Base-by-base conservation (phyloP, 148 eudicot species). In the Fallopia convolvulus region DNA sequence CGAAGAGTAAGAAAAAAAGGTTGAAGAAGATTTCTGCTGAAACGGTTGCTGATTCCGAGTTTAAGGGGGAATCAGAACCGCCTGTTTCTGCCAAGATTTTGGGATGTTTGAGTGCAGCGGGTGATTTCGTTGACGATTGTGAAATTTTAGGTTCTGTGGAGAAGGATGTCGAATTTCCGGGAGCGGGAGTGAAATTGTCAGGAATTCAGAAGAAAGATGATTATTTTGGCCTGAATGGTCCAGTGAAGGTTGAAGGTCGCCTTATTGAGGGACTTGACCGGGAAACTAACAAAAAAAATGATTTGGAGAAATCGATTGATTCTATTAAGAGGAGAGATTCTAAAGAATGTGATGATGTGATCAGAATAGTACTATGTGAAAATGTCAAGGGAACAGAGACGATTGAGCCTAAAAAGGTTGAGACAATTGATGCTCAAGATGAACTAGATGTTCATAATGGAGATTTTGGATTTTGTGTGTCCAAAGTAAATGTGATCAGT, bases 1-100 rank as follows among this genome's bases (percentile, higher is more conserved):
- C 56, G 10, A 72, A 48, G 60, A 82, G 74, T 46, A 82, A 80
- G 40, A 88, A 63, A 40, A 88, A 80, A 66, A 84, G 72, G 78
- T 83, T 83, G 39, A 77, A 81, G 47, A 17, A 68, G 44, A 68
- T 36, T 39, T 17, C 72, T 33, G 18, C 39, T 30, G 70, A 61
- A 21, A 10, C 70, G 39, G 70, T 30, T 61, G 13, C 10, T 26
- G 70, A 3, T 26, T 61, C 36, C 70, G 70, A 61, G 36, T 61
- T 61, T 30, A 61, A 61, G 36, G 70, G 39, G 39, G 4, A 61
- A 26, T 23, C 39, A 2, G 39, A 61, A 61, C 39, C 17, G 1
- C 44, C 75, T 21, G 33, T 4, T 73, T 14, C 32, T 48, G 75
- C 75, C 8, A 17, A 44, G 53, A 73, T 30, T 42, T 73, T 26